Evolutionary conservation across 768 basidiomycete genomes (phyloP), one percentile per base, ranked within the genome.

Genomic region (Pleurotus djamor): DNA sequence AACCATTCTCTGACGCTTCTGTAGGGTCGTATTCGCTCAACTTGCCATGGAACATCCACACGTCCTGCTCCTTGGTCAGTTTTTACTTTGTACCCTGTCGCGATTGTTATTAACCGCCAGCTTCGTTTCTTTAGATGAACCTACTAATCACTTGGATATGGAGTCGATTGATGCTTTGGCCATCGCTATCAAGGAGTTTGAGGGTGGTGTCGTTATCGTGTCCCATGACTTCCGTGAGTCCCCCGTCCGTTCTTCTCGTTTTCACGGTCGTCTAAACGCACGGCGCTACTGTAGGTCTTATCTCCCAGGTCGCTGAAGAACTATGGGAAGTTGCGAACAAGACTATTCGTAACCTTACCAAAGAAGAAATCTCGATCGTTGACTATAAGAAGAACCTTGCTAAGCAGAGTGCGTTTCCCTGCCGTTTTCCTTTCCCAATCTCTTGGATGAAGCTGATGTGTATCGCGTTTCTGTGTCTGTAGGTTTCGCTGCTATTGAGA

Each of bases 61-160:
- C 74, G 88, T 98, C 71, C 82, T 98, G 32, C 79, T 98, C 33
- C 85, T 95, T 48, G 89, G 87, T 89, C 65, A 59, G 82, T 74
- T 3, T 28, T 28, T 13, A 21, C 3, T 8, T 28, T 48, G 32
- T 17, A 0, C 54, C 52, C 59, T 57, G 33, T 37, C 32, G n/a
- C 48, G 38, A 38, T 45, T 13, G n/a, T 47, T 52, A 37, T 21
- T 28, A 28, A 21, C 4, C 32, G 16, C n/a, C 32, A 16, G 54
- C 17, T 47, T 47, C 7, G 16, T 17, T 47, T 16, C 17, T 37
- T 6, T 62, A 86, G 94, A 96, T 72, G 94, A 96, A 74, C 94
- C 96, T 52, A 98, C 95, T 43, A 98, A 97, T 72, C 95, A 98
- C 74, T 84, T 97, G 83, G 95, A 97, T 72, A 96, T 97, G 96